Evolutionary conservation across 179 eudicot species (phyloP).

Genomic region (Silene noctiflora): DNA sequence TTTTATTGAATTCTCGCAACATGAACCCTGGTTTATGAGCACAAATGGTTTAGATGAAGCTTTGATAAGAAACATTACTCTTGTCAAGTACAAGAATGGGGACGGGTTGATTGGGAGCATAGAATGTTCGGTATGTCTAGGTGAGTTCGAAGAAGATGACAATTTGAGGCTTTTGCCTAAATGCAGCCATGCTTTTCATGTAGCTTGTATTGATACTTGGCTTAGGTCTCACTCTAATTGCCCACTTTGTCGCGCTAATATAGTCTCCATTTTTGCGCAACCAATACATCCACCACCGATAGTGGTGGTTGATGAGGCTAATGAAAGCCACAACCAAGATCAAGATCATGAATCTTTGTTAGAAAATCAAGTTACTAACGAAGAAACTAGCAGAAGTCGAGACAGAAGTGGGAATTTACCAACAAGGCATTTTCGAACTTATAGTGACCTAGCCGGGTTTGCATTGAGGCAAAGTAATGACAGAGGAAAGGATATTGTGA

Average conservation of each 20-base stretch:
- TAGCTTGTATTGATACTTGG: conserved; percentile 78
- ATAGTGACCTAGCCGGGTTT: conserved; percentile 19
- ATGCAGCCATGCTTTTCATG: conserved; percentile 76
- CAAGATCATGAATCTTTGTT: conserved; percentile 2
- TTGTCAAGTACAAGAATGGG: conserved; percentile 47
- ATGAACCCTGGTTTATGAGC: conserved; percentile 49
- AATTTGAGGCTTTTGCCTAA: conserved; percentile 58
- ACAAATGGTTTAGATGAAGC: conserved; percentile 55
- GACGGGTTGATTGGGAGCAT: conserved; percentile 40
- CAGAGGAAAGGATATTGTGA: conserved; percentile 18
- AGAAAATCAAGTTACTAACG: background rate
- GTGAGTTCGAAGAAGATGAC: conserved; percentile 62
- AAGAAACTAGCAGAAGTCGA: conserved; percentile 12
- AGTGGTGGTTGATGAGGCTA: conserved; percentile 9
- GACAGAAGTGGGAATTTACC: conserved; percentile 17
- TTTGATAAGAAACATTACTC: conserved; percentile 50
- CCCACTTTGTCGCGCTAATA: conserved; percentile 68
- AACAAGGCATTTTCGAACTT: conserved; percentile 23
- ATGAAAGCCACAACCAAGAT: background rate
- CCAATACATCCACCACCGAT: conserved; percentile 10
- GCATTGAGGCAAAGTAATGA: conserved; percentile 15
- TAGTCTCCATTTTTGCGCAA: conserved; percentile 14
- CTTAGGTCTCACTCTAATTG: conserved; percentile 75
- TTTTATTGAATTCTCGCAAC: conserved; percentile 14
- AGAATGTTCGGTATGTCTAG: conserved; percentile 66